phyloP scores from a whole-genome alignment of 768 basidiomycete genomes.

The Collybia sordida region DNA sequence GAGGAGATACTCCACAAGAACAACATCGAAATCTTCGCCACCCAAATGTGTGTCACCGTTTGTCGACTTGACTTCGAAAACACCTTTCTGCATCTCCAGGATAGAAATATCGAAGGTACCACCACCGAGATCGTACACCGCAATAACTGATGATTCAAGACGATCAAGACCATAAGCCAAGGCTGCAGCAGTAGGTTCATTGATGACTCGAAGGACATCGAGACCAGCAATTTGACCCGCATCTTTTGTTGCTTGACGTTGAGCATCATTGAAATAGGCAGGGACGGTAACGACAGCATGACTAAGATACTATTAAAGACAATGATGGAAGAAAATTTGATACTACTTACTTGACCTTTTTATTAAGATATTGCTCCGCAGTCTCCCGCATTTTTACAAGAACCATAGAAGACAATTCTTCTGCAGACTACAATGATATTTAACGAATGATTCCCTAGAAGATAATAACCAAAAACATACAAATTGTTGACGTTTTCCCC shows the following conservation, averaged over 20 bases:
- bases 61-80: slow-evolving; percentile 99
- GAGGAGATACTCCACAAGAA: slow-evolving; percentile 83
- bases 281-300: slow-evolving; percentile 94
- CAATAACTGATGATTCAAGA: slow-evolving; percentile 81
- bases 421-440: slow-evolving; percentile 59
- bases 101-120: slow-evolving; percentile 99
- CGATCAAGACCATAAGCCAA: slow-evolving; percentile 97
- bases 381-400: slow-evolving; percentile 94
- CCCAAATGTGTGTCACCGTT: slow-evolving; percentile 99
- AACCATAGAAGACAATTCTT: slow-evolving; percentile 87
- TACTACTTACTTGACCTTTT: slow-evolving; percentile 86
- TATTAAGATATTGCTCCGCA: slow-evolving; percentile 89
- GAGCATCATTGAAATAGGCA: slow-evolving; percentile 99
- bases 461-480: slow-evolving; percentile 42
- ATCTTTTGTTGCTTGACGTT: slow-evolving; percentile 97
- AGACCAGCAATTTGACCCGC: slow-evolving; percentile 97
- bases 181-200: slow-evolving; percentile 98
- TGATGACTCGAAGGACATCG: slow-evolving; percentile 97
- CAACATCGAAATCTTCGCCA: slow-evolving; percentile 93
- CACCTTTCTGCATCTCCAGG: slow-evolving; percentile 98
- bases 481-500: slow-evolving; percentile 77
- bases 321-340: neutral
- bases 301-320: slow-evolving; percentile 32
- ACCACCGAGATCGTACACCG: slow-evolving; percentile 98
- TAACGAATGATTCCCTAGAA: slow-evolving; percentile 9